These are phyloP conservation scores for Bonia amplexicaulis DNA, from an alignment of 176 grass and related monocot species.

Conservation along the genomic window DNA sequence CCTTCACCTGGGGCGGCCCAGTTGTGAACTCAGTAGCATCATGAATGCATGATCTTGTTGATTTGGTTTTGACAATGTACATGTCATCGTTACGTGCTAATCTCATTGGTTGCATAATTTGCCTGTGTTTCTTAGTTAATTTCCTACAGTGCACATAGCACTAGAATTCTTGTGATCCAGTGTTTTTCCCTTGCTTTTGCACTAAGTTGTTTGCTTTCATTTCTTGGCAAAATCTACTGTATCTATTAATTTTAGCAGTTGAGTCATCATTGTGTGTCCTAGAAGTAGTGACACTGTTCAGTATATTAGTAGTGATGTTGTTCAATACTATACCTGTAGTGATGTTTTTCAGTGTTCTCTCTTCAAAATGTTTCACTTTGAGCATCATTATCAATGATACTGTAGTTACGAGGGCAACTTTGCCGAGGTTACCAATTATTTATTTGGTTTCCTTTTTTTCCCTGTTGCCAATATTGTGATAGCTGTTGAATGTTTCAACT, in stretches of 20 bases:
- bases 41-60: background rate
- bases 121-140: background rate
- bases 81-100: background rate
- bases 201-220: background rate
- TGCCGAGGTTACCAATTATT: conserved; percentile 46
- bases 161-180: background rate
- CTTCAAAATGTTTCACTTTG: background rate
- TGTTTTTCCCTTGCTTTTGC: background rate
- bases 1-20: background rate
- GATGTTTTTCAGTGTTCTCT: background rate
- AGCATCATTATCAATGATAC: background rate
- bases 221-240: background rate
- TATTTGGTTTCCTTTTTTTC: conserved; percentile 57
- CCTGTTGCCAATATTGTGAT: conserved; percentile 39
- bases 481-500: conserved; percentile 15
- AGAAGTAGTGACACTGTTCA: background rate
- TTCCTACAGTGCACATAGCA: background rate
- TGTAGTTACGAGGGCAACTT: conserved; percentile 26
- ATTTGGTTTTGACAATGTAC: background rate
- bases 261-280: background rate
- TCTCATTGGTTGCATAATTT: background rate
- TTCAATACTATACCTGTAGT: too few relatives aligned
- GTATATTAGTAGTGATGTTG: background rate
- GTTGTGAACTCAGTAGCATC: background rate
- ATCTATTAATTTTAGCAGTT: background rate